Percentiles rank a stretch among this genome's conserved stretches.
phyloP scores from a whole-genome alignment of 1,284 basidiomycete species.

The Grifola frondosa region DNA sequence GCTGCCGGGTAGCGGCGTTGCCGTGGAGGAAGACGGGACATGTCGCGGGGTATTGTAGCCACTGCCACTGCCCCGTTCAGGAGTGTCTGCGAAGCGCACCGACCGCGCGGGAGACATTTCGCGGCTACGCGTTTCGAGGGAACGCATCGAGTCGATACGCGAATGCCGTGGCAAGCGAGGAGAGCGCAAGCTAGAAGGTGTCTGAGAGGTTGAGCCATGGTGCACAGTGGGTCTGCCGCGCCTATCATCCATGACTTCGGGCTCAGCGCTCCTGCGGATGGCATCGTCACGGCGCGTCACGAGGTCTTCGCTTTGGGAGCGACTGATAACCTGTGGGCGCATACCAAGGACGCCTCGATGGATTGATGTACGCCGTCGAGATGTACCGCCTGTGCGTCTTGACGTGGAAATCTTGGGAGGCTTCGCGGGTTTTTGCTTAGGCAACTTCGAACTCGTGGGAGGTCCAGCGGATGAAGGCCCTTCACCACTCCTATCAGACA shows the following conservation, averaged over 20 bases:
- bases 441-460: conserved; percentile 15
- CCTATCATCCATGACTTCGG: conserved; percentile 1
- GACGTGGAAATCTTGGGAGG: conserved; percentile 16
- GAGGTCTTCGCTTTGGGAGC: conserved; percentile 21
- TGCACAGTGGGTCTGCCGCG: background rate
- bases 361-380: conserved; percentile 24
- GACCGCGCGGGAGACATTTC: conserved; percentile 51
- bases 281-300: conserved; percentile 1
- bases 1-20: conserved; percentile 19
- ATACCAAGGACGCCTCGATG: conserved; percentile 24
- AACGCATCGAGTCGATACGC: conserved; percentile 36
- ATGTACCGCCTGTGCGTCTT: conserved; percentile 9
- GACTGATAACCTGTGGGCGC: conserved; percentile 13
- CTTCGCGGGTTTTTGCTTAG: conserved; percentile 21
- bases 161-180: conserved; percentile 20
- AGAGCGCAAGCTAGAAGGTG: background rate
- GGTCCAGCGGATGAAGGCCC: conserved; percentile 13
- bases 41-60: conserved; percentile 27
- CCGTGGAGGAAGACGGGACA: conserved; percentile 19
- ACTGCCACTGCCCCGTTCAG: conserved; percentile 23
- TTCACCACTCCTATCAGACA: conserved; percentile 39
- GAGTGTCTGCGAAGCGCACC: conserved; percentile 44
- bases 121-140: conserved; percentile 30
- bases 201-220: background rate
- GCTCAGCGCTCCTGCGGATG: background rate